Evolutionary conservation across 2,329 filamentous ascomycete species (phyloP).

Genomic region (Monosporascus sp.): DNA sequence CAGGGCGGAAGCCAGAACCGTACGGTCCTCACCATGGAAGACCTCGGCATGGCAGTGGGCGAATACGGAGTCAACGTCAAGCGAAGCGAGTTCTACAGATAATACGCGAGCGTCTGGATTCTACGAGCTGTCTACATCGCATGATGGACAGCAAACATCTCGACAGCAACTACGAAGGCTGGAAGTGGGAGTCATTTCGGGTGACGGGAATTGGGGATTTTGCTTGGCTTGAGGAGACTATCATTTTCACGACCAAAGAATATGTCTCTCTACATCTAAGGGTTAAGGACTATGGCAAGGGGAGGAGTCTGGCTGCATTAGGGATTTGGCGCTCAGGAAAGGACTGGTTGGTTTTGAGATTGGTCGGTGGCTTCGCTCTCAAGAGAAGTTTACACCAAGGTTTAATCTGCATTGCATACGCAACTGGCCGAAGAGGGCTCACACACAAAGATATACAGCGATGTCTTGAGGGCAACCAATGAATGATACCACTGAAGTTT

Average conservation of each 20-base stretch:
- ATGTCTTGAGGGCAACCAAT: not conserved
- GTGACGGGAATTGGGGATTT: not conserved
- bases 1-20: slow-evolving; percentile 84
- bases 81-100: slow-evolving; percentile 84
- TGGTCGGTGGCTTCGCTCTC: no score
- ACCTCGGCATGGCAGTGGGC: slow-evolving; percentile 93
- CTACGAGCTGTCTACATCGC: not conserved
- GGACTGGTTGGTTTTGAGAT: not conserved
- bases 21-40: slow-evolving; percentile 97
- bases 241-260: no score
- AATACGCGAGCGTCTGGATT: not conserved
- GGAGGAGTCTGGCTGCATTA: not conserved
- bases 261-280: no score
- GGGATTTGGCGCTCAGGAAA: not conserved
- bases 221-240: no score
- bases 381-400: no score
- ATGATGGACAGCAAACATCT: not conserved
- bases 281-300: no score
- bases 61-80: slow-evolving; percentile 98
- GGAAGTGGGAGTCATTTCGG: not conserved
- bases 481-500: slow-evolving; percentile 4
- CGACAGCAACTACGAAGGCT: not conserved
- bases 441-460: not conserved
- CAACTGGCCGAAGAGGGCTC: no score
- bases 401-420: no score